Percentiles rank a stretch among this genome's conserved stretches.
Evolutionary conservation across 2,329 filamentous ascomycete genomes (phyloP).

Genomic region (Talaromyces sp.): DNA sequence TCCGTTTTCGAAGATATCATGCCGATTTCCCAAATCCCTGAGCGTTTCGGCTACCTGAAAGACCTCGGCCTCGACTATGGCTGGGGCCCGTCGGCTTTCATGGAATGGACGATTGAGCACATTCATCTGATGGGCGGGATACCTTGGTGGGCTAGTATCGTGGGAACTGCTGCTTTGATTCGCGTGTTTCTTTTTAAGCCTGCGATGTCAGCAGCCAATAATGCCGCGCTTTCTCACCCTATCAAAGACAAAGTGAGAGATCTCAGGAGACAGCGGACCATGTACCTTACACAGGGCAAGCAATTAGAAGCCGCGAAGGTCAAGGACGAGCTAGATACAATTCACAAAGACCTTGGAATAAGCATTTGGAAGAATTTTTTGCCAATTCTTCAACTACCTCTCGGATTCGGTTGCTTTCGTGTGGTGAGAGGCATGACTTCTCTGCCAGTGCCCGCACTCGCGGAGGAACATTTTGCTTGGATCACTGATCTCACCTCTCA

Average conservation of each 20-base stretch:
- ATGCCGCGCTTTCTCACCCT: slow-evolving; percentile 54
- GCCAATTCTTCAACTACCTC: slow-evolving; percentile 61
- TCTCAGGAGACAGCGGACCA: slow-evolving; percentile 42
- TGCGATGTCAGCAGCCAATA: slow-evolving; percentile 58
- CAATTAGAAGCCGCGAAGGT: slow-evolving; percentile 42
- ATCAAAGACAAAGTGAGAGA: slow-evolving; percentile 52
- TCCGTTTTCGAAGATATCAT: slow-evolving; percentile 17
- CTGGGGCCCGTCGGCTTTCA: slow-evolving; percentile 67
- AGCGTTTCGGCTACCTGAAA: slow-evolving; percentile 76
- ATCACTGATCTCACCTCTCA: slow-evolving; percentile 67
- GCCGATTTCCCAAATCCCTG: slow-evolving; percentile 54
- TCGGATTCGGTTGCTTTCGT: slow-evolving; percentile 78
- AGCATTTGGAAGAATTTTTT: slow-evolving; percentile 47
- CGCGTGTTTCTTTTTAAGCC: slow-evolving; percentile 64
- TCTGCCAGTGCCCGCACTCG: slow-evolving; percentile 75
- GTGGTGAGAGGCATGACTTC: slow-evolving; percentile 67
- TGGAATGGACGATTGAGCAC: slow-evolving; percentile 76
- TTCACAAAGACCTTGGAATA: slow-evolving; percentile 55
- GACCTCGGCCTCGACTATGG: slow-evolving; percentile 82
- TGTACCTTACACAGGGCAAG: slow-evolving; percentile 38
- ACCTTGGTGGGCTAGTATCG: slow-evolving; percentile 78
- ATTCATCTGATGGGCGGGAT: slow-evolving; percentile 69
- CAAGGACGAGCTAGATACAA: slow-evolving; percentile 43
- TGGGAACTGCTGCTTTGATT: slow-evolving; percentile 58
- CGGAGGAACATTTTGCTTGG: slow-evolving; percentile 69